Evolutionary conservation across 2,329 filamentous ascomycete species (phyloP).

Genomic region (Aureobasidium leucospermi): DNA sequence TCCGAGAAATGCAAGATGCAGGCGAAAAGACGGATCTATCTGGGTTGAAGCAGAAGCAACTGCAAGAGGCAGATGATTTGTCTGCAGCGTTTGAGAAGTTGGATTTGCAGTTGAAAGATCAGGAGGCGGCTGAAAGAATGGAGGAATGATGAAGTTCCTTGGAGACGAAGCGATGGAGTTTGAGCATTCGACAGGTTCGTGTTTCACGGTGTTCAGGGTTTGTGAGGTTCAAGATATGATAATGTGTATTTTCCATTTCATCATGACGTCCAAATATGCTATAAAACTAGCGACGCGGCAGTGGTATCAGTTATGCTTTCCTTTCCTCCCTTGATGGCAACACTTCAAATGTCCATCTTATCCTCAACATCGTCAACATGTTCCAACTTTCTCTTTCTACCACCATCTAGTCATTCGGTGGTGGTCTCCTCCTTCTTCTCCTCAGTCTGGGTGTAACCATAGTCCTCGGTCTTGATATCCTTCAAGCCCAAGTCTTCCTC

Average conservation of each 20-base stretch:
- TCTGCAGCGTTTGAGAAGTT: conserved; percentile 4
- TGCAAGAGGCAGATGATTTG: not conserved
- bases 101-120: conserved; percentile 4
- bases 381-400: conserved; percentile 11
- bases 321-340: not conserved
- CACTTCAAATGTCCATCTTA: conserved; percentile 7
- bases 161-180: too few relatives aligned
- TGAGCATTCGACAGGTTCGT: too few relatives aligned
- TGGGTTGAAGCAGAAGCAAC: not conserved
- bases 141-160: not conserved
- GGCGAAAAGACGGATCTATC: conserved; percentile 23
- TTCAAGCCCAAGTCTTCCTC: conserved; percentile 84
- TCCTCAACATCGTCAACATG: conserved; percentile 11
- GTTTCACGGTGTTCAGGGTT: not conserved
- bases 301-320: not conserved
- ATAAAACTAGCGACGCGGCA: not conserved
- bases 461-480: conserved; percentile 90
- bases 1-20: conserved; percentile 23
- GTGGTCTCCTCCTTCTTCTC: not conserved
- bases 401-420: conserved; percentile 11
- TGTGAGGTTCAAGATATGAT: too few relatives aligned
- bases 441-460: conserved; percentile 32
- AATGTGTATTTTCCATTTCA: too few relatives aligned
- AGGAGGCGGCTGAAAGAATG: not conserved
- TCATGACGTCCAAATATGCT: not conserved